A percentile compares a stretch with the other conserved stretches of the same genome.
These are phyloP conservation scores for Suhomyces anneliseae DNA, from an alignment of 1,139 yeast species.

Conservation along the genomic window DNA sequence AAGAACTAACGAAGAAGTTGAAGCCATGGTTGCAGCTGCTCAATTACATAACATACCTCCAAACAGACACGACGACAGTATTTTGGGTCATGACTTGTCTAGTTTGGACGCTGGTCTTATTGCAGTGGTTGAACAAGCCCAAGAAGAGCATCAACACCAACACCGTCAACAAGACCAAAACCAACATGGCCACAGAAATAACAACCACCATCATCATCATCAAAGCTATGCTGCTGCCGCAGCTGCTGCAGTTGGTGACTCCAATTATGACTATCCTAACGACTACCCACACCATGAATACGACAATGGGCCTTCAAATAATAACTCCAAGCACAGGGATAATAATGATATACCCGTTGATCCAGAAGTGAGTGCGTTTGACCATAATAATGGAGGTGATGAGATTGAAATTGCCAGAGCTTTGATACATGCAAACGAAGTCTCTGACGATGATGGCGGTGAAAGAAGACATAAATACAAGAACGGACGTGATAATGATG, in stretches of 20 bases:
- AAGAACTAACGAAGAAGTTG: conserved; percentile 31
- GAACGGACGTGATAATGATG: conserved; percentile 16
- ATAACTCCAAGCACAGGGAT: conserved; percentile 11
- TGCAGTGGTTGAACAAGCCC: conserved; percentile 70
- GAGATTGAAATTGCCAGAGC: conserved; percentile 70
- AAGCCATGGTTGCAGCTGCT: conserved; percentile 38
- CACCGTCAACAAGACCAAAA: conserved; percentile 15
- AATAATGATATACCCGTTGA: conserved; percentile 48
- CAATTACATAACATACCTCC: conserved; percentile 35
- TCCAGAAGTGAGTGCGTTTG: conserved; percentile 59
- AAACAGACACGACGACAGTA: conserved; percentile 31
- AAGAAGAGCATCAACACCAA: conserved; percentile 34
- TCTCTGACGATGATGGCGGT: conserved; percentile 17
- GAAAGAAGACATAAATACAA: conserved; percentile 6
- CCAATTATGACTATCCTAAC: conserved; percentile 21
- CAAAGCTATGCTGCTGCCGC: conserved; percentile 48
- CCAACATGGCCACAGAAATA: conserved; percentile 9
- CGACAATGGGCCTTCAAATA: neutral
- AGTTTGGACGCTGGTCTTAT: conserved; percentile 55
- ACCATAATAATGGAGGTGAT: conserved; percentile 45
- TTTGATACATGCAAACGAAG: conserved; percentile 60
- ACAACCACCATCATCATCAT: conserved; percentile 15
- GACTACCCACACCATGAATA: conserved; percentile 24
- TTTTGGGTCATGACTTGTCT: conserved; percentile 40
- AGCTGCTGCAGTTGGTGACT: conserved; percentile 30